Evolutionary conservation across 129 eudicot genomes (phyloP).

Genomic region (Mikania micrantha): DNA sequence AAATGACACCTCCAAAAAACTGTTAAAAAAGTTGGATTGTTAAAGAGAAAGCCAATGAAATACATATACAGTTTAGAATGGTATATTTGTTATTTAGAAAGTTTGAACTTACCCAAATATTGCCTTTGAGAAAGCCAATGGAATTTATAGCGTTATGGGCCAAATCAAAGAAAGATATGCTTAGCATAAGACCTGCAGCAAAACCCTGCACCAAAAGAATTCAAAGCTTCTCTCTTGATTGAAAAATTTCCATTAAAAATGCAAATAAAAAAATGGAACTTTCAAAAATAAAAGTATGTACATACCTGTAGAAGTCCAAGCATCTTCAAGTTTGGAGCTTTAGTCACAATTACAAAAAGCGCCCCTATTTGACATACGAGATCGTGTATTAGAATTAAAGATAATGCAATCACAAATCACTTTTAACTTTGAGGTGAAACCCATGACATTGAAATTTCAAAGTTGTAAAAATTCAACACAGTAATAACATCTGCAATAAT

Average conservation of each 20-base stretch:
- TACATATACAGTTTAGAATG: background rate
- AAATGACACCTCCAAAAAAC: constrained; percentile 97
- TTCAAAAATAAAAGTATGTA: background rate
- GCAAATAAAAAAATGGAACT: background rate
- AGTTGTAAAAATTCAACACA: background rate
- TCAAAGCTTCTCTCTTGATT: background rate
- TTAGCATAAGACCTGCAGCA: constrained; percentile 99
- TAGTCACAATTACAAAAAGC: constrained; percentile 63
- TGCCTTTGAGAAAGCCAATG: constrained; percentile 90
- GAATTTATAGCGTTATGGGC: constrained; percentile 97
- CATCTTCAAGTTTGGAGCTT: constrained; percentile 89
- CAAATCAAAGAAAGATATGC: constrained; percentile 96
- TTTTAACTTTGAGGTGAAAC: background rate
- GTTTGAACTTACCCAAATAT: constrained; percentile 66
- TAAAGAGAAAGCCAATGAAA: background rate
- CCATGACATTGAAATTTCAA: background rate
- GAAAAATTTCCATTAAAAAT: background rate
- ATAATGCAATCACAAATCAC: background rate
- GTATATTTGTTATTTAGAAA: constrained; percentile 6
- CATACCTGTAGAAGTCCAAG: constrained; percentile 90
- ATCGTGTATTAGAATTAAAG: constrained; percentile 6
- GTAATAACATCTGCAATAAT: background rate
- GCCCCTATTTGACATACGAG: constrained; percentile 61
- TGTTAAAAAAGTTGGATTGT: constrained; percentile 22
- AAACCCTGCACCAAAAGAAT: constrained; percentile 59